These are phyloP conservation scores for Myxozyma neglecta DNA, from an alignment of 805 yeast species.

Conservation along the genomic window DNA sequence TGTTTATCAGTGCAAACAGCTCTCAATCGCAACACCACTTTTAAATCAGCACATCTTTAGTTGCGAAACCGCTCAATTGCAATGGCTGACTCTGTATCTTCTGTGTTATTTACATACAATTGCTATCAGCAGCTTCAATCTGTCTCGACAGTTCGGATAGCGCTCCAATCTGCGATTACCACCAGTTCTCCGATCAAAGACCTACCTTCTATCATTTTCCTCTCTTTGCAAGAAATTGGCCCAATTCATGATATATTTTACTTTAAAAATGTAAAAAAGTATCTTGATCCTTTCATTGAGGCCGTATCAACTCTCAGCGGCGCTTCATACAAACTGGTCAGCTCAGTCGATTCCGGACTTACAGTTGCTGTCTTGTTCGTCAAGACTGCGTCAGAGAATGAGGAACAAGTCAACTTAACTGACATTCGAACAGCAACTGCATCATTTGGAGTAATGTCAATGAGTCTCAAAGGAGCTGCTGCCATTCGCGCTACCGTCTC, in stretches of 20 bases:
- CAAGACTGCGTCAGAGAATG: slow-evolving; percentile 42
- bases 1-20: background rate
- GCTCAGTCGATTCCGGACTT: slow-evolving; percentile 36
- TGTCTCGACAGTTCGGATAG: slow-evolving; percentile 7
- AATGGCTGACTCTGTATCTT: background rate
- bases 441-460: slow-evolving; percentile 53
- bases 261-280: slow-evolving; percentile 28
- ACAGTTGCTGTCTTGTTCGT: slow-evolving; percentile 37
- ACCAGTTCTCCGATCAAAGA: background rate
- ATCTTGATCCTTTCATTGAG: slow-evolving; percentile 34
- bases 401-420: slow-evolving; percentile 46
- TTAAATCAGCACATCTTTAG: background rate
- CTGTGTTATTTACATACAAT: slow-evolving; percentile 37
- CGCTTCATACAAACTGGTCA: slow-evolving; percentile 25
- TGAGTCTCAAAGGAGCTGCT: slow-evolving; percentile 75
- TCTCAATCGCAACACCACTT: background rate
- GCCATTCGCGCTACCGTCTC: slow-evolving; percentile 53
- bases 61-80: too few relatives aligned
- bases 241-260: slow-evolving; percentile 41
- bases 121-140: slow-evolving; percentile 35
- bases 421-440: slow-evolving; percentile 29
- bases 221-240: slow-evolving; percentile 42
- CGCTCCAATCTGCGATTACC: slow-evolving; percentile 5
- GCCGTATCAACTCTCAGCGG: slow-evolving; percentile 34
- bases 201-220: slow-evolving; percentile 37